A percentile compares a stretch with the other conserved stretches of the same genome.
phyloP scores from a whole-genome alignment of 148 eudicot species.

The Rhododendron ovatum region DNA sequence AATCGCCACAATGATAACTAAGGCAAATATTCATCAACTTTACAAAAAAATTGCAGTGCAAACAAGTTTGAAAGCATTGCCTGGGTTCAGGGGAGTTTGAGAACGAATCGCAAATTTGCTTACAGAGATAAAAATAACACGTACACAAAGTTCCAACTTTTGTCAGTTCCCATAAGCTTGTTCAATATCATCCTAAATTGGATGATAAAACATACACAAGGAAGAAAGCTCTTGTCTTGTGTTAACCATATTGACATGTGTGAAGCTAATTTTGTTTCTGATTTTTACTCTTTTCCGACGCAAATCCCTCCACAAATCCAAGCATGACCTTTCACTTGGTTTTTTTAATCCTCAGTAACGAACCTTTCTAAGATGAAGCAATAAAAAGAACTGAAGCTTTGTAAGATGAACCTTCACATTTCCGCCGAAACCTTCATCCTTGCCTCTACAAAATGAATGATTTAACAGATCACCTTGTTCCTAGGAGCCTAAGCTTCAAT shows the following conservation, averaged over 20 bases:
- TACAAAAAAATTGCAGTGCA: neutral
- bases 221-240: neutral
- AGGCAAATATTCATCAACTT: neutral
- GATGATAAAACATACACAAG: neutral
- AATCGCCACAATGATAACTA: neutral
- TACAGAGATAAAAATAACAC: neutral
- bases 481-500: neutral
- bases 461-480: neutral
- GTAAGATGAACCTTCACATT: neutral
- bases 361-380: neutral
- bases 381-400: neutral
- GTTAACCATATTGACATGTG: neutral
- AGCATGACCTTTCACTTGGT: neutral
- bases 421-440: neutral
- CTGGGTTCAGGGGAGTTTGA: neutral
- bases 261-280: neutral
- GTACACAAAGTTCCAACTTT: neutral
- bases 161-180: neutral
- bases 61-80: neutral
- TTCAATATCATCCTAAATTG: neutral
- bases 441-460: neutral
- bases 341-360: neutral
- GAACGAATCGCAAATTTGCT: neutral
- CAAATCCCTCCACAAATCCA: neutral
- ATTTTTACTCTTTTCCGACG: neutral